Conservation (phyloP, 208 protist genomes). For the Crithidia brevicula region DNA sequence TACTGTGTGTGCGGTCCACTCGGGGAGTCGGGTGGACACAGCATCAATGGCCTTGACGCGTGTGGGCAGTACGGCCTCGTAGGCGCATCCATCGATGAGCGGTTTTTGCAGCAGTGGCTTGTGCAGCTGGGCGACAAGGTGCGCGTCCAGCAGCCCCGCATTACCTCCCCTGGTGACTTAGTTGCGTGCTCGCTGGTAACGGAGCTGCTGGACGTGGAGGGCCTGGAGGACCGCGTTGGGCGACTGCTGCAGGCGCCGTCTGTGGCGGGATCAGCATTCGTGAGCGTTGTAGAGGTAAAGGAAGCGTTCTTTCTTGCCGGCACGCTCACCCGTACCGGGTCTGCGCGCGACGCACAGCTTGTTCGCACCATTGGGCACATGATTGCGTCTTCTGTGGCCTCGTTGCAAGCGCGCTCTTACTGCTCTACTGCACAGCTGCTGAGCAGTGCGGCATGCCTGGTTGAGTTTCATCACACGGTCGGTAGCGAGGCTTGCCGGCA, state of each 20-base stretch:
- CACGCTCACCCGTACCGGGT: slow-evolving; percentile 41
- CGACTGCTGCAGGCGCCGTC: slow-evolving; percentile 25
- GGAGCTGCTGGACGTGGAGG: slow-evolving; percentile 41
- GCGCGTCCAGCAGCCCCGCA: background rate
- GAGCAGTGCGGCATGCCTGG: slow-evolving; percentile 47
- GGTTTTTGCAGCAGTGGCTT: slow-evolving; percentile 33
- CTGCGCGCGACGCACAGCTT: slow-evolving; percentile 19
- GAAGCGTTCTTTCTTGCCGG: slow-evolving; percentile 76
- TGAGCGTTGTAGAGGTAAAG: slow-evolving; percentile 53
- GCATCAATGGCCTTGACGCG: slow-evolving; percentile 47
- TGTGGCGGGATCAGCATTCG: background rate
- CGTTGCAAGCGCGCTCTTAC: slow-evolving; percentile 61
- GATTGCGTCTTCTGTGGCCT: slow-evolving; percentile 42
- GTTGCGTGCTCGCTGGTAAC: slow-evolving; percentile 34
- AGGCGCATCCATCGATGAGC: slow-evolving; percentile 50
- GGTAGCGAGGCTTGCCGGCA: slow-evolving; percentile 37
- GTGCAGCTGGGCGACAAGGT: slow-evolving; percentile 17
- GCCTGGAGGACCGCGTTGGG: slow-evolving; percentile 36
- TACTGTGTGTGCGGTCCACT: slow-evolving; percentile 81
- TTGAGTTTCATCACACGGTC: slow-evolving; percentile 70
- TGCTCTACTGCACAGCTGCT: slow-evolving; percentile 30
- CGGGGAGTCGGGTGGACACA: slow-evolving; percentile 60
- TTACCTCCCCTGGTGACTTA: too few relatives aligned
- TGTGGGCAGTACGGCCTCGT: slow-evolving; percentile 46
- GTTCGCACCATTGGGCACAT: slow-evolving; percentile 28